phyloP scores from a whole-genome alignment of 139 green algal species.

The Yamagishiella unicocca region DNA sequence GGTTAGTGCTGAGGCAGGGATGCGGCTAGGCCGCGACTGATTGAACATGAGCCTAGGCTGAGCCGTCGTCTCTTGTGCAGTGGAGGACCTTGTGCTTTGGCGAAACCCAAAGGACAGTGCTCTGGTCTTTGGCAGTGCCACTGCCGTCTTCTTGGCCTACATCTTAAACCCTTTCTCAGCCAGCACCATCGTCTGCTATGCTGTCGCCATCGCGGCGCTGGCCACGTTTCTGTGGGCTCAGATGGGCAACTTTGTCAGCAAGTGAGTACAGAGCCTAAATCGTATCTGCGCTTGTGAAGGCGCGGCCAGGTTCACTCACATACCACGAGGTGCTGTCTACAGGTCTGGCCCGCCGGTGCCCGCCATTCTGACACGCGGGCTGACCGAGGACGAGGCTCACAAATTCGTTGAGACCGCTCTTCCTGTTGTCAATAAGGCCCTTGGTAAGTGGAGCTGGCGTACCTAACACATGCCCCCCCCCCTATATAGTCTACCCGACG shows the following conservation, averaged over 20 bases:
- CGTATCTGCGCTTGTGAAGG: no score
- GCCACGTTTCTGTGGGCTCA: background rate
- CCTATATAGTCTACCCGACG: no score
- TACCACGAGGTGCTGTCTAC: background rate
- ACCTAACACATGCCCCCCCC: no score
- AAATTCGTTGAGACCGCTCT: background rate
- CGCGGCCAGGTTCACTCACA: no score
- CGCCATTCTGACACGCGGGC: background rate
- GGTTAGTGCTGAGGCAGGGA: background rate
- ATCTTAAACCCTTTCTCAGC: background rate
- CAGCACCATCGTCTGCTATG: slow-evolving; percentile 13
- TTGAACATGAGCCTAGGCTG: background rate
- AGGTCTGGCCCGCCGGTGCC: slow-evolving; percentile 28
- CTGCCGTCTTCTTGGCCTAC: background rate
- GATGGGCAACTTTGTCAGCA: slow-evolving; percentile 13
- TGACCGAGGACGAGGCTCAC: slow-evolving; percentile 7
- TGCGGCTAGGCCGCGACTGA: background rate
- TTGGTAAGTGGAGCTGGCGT: slow-evolving; percentile 11
- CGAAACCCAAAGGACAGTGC: background rate
- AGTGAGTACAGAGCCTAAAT: background rate
- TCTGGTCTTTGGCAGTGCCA: background rate
- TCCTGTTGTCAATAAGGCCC: slow-evolving; percentile 1
- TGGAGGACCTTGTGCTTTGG: background rate
- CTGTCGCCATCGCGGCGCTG: background rate
- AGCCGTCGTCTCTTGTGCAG: background rate